Percentiles rank a stretch among this genome's conserved stretches.
Conservation (phyloP, 2,329 filamentous ascomycete species). For the Ascocoryne sarcoides region DNA sequence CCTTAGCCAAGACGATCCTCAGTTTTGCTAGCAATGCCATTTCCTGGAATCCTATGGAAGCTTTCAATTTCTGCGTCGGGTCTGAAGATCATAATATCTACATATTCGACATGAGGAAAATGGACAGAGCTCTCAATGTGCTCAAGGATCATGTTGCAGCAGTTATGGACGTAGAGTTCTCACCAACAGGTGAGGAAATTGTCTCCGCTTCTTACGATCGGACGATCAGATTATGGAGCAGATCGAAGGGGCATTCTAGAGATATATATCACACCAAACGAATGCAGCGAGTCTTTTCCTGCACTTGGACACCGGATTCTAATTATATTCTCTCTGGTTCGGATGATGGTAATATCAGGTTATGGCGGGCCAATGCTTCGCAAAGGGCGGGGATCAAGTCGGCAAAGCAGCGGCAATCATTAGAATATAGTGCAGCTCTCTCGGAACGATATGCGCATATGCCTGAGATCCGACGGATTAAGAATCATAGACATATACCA, state of each 20-base stretch:
- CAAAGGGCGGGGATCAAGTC: conserved; percentile 78
- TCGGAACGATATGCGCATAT: conserved; percentile 83
- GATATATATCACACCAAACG: conserved; percentile 97
- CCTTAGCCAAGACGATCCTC: conserved; percentile 72
- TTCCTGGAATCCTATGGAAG: conserved; percentile 93
- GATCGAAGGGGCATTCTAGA: conserved; percentile 71
- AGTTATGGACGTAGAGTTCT: conserved; percentile 95
- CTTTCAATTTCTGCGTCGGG: conserved; percentile 87
- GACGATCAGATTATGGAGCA: conserved; percentile 78
- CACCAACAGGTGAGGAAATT: conserved; percentile 86
- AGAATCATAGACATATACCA: conserved; percentile 82
- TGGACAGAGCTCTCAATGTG: conserved; percentile 79
- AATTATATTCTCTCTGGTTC: conserved; percentile 85
- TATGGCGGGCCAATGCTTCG: conserved; percentile 86
- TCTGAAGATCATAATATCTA: conserved; percentile 64
- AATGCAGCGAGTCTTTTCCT: conserved; percentile 90
- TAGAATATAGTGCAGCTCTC: conserved; percentile 86
- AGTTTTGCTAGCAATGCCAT: conserved; percentile 77
- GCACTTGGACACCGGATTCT: conserved; percentile 78
- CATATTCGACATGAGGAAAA: conserved; percentile 88
- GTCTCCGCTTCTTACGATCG: conserved; percentile 85
- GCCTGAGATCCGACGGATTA: conserved; percentile 89
- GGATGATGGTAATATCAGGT: conserved; percentile 82
- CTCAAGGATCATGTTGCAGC: conserved; percentile 82
- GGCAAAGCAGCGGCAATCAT: conserved; percentile 71